A percentile compares a stretch with the other conserved stretches of the same genome.
phyloP scores from a whole-genome alignment of 1,139 yeast species.

The Yarrowia galli region DNA sequence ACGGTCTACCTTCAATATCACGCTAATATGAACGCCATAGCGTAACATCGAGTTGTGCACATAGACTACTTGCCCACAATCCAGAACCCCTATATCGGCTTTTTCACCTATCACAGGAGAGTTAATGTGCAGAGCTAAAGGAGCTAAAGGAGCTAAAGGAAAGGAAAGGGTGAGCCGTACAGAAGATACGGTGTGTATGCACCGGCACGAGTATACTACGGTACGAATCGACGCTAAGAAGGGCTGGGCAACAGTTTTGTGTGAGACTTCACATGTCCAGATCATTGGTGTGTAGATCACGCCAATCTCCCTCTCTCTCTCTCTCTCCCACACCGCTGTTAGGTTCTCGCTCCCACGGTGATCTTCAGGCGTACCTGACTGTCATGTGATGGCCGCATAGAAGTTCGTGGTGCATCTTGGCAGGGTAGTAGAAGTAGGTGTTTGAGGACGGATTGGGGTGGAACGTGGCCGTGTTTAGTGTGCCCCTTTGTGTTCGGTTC shows the following conservation, averaged over 20 bases:
- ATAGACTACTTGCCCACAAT: not conserved
- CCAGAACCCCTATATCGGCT: not conserved
- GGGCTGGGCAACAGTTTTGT: too few relatives aligned
- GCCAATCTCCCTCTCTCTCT: not conserved
- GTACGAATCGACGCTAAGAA: too few relatives aligned
- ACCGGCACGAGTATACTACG: too few relatives aligned
- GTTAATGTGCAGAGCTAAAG: conserved; percentile 5
- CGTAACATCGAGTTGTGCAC: not conserved
- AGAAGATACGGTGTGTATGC: too few relatives aligned
- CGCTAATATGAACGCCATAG: not conserved
- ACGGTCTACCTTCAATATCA: not conserved
- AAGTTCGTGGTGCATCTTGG: not conserved
- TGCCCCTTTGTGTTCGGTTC: too few relatives aligned
- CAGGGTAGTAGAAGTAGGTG: not conserved
- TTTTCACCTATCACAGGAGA: conserved; percentile 25
- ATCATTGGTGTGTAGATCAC: not conserved
- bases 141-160: not conserved
- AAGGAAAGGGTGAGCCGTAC: too few relatives aligned
- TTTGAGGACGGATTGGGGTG: too few relatives aligned
- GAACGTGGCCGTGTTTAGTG: too few relatives aligned
- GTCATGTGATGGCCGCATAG: conserved; percentile 31
- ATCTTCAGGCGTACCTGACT: conserved; percentile 33
- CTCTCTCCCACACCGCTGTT: too few relatives aligned
- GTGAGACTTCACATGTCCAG: too few relatives aligned
- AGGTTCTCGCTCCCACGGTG: not conserved